Evolutionary conservation across 179 eudicot species (phyloP), one percentile per base, ranked within the genome.

Genomic region (Amaranthus tricolor): DNA sequence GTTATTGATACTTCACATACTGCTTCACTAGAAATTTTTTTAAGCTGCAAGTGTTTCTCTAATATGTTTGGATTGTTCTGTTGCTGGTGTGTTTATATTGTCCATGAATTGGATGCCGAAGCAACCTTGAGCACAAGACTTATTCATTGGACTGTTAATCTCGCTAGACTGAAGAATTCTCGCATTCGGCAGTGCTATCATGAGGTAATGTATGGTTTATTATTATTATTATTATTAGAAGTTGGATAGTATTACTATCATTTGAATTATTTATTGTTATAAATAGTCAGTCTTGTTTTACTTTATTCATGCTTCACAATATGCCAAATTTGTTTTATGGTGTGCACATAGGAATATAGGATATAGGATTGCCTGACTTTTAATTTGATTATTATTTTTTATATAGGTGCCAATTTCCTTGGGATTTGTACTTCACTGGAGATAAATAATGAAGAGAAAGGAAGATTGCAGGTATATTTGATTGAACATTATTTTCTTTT

Each of bases 191-290:
- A 49, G 31, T 47, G 2, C 54, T 50, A 74, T 21, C 65, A 50
- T 54, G 70, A 71, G 80, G 80, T 77, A 71, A 15, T 16, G 8
- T 10, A 13, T 62, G 1, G 40, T 31, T 31, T 31, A 31, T n/a
- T n/a, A n/a, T n/a, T 31, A 31, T 31, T 31, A 31, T 1, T 31
- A 31, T 1, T 31, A 31, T 1, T 31, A 31, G 40, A 1, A 31
- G 40, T n/a, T n/a, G n/a, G n/a, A n/a, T 31, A 31, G 40, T 31
- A 31, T 3, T 31, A 31, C 2, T 2, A 4, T 31, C 40, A 31
- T 3, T 31, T 2, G 40, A 2, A 31, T 31, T 31, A 2, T 31
- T 31, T 31, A 31, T 31, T 31, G 40, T 31, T 31, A 31, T 20
- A 9, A 21, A 12, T 53, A 21, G 13, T 1, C 31, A 12, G n/a